phyloP scores from a whole-genome alignment of 352 stramenopile species.

The Pythium biforme region DNA sequence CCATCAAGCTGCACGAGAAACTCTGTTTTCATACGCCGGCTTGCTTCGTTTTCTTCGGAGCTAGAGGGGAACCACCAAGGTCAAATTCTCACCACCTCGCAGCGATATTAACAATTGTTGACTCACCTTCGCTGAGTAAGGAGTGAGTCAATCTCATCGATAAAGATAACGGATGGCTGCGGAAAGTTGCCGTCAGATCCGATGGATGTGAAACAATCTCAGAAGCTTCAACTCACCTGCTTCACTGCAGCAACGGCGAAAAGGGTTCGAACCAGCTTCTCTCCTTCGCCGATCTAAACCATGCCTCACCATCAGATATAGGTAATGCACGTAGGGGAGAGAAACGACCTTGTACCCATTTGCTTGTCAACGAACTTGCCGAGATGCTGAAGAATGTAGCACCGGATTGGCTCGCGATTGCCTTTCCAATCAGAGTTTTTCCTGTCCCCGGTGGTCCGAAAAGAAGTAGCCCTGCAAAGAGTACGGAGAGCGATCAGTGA shows the following conservation, averaged over 20 bases:
- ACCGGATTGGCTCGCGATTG: slow-evolving; percentile 96
- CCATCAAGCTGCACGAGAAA: slow-evolving; percentile 98
- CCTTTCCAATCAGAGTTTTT: slow-evolving; percentile 99
- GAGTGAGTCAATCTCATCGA: slow-evolving; percentile 99
- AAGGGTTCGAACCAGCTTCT: slow-evolving; percentile 97
- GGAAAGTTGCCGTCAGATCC: background rate
- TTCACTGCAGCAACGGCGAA: slow-evolving; percentile 95
- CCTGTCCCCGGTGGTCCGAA: slow-evolving; percentile 95
- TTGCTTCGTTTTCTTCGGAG: slow-evolving; percentile 97
- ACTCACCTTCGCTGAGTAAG: slow-evolving; percentile 89
- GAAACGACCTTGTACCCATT: slow-evolving; percentile 84
- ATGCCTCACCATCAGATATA: background rate
- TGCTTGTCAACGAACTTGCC: slow-evolving; percentile 97
- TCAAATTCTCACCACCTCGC: slow-evolving; percentile 3
- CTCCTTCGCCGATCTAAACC: slow-evolving; percentile 95
- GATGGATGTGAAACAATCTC: background rate
- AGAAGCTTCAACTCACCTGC: slow-evolving; percentile 39
- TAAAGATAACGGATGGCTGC: slow-evolving; percentile 97
- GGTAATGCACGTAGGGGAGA: background rate
- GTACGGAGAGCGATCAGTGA: too few species aligned
- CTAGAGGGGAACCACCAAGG: slow-evolving; percentile 27
- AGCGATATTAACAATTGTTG: background rate
- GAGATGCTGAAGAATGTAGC: slow-evolving; percentile 99
- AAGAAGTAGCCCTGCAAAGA: slow-evolving; percentile 92
- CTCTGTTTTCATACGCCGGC: slow-evolving; percentile 97